These are phyloP conservation scores for Echium plantagineum DNA, from an alignment of 257 asterid genomes.

Conservation along the genomic window DNA sequence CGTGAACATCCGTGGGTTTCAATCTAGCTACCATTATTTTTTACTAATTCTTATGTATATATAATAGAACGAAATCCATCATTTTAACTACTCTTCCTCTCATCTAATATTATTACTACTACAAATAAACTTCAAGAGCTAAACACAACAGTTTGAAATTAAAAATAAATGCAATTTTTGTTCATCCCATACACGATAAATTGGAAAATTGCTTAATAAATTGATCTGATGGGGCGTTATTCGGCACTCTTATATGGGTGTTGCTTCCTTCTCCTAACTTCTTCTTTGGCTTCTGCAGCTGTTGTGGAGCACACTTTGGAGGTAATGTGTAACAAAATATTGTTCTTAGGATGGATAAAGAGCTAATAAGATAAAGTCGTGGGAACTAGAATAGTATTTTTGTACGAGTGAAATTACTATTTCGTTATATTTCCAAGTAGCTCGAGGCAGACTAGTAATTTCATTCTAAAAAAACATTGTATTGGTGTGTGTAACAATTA, in stretches of 20 bases:
- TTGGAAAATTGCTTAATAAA: not conserved
- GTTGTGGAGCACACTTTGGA: not conserved
- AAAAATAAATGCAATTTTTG: not conserved
- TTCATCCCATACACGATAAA: not conserved
- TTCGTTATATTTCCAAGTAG: too few species aligned
- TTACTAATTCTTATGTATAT: too few species aligned
- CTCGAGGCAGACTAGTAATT: too few species aligned
- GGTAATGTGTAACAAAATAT: not conserved
- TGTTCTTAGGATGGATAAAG: too few species aligned
- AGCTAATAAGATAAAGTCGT: too few species aligned
- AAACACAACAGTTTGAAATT: not conserved
- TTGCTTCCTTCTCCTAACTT: not conserved
- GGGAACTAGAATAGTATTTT: too few species aligned
- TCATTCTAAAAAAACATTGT: too few species aligned
- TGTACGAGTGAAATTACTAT: too few species aligned
- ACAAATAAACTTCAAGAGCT: not conserved
- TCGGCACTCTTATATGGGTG: not conserved
- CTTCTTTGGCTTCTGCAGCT: not conserved
- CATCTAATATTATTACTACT: not conserved
- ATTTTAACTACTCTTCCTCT: not conserved
- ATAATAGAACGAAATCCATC: too few species aligned
- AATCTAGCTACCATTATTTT: too few species aligned
- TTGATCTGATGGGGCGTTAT: not conserved
- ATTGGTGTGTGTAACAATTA: too few species aligned
- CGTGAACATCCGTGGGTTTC: not conserved